Evolutionary conservation across 768 basidiomycete genomes (phyloP).

Genomic region (Agrocybe praecox): DNA sequence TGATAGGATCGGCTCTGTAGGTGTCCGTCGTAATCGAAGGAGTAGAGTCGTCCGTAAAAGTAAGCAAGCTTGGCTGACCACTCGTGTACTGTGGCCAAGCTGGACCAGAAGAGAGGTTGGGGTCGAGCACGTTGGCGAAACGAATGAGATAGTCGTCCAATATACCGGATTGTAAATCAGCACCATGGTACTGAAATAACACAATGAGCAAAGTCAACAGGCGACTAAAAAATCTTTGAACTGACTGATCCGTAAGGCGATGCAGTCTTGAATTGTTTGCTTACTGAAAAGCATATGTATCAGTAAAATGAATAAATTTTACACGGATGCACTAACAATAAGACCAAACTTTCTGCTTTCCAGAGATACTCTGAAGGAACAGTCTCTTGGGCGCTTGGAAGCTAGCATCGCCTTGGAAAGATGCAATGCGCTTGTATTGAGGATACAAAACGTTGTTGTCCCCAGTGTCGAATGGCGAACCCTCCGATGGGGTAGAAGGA

Average conservation of each 20-base stretch:
- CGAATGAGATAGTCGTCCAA: constrained; percentile 1
- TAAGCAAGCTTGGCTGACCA: not conserved
- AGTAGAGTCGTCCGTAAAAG: constrained; percentile 1
- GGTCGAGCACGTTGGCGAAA: constrained; percentile 1
- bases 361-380: constrained; percentile 41
- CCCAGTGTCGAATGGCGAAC: constrained; percentile 55
- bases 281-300: not conserved
- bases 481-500: constrained; percentile 36
- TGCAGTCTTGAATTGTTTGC: not conserved
- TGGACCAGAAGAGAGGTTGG: constrained; percentile 1
- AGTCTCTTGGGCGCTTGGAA: constrained; percentile 56
- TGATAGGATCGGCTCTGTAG: not conserved
- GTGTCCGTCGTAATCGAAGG: constrained; percentile 1
- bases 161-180: constrained; percentile 1
- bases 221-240: not conserved
- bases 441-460: constrained; percentile 38
- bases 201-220: not conserved
- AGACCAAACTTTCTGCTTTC: constrained; percentile 45
- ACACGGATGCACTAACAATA: constrained; percentile 32
- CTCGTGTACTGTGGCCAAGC: constrained; percentile 5
- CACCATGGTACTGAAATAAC: constrained; percentile 1
- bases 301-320: not conserved
- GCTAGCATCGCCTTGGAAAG: constrained; percentile 49
- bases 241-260: not conserved
- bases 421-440: constrained; percentile 53